phyloP scores from a whole-genome alignment of 495 filamentous ascomycete species.

The Glutinoglossum americanum region DNA sequence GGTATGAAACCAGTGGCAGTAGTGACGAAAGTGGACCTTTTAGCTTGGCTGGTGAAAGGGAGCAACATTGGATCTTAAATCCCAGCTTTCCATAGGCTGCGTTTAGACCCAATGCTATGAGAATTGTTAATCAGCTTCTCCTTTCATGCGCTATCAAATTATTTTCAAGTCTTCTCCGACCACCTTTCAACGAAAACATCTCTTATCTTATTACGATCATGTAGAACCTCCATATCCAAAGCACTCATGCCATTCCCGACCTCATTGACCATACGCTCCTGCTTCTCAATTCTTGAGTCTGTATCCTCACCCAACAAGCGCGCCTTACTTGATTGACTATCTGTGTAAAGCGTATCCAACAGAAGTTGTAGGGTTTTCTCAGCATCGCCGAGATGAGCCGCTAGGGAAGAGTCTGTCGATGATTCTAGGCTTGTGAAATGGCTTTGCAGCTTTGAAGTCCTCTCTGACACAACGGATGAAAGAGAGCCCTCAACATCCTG shows the following conservation, averaged over 20 bases:
- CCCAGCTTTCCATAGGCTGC: background rate
- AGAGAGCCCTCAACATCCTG: background rate
- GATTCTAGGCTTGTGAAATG: background rate
- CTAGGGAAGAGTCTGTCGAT: background rate
- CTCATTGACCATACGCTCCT: background rate
- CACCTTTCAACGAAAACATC: slow-evolving; percentile 1
- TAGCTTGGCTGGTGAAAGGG: slow-evolving; percentile 80
- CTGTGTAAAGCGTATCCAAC: background rate
- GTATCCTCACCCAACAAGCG: background rate
- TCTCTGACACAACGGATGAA: background rate
- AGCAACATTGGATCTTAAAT: slow-evolving; percentile 8
- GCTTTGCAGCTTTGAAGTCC: background rate
- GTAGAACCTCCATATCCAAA: slow-evolving; percentile 1
- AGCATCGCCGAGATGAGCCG: background rate
- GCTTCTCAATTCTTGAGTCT: background rate
- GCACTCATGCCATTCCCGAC: background rate
- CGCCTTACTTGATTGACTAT: background rate
- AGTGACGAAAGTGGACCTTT: slow-evolving; percentile 87
- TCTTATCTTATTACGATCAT: background rate
- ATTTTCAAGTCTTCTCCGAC: background rate
- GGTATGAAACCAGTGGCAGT: slow-evolving; percentile 65
- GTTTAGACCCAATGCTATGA: background rate
- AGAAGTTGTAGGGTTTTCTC: background rate
- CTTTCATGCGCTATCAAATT: background rate
- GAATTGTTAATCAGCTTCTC: background rate